Base-by-base conservation (phyloP, 75 land plant genomes). In the Sequoia sempervirens region DNA sequence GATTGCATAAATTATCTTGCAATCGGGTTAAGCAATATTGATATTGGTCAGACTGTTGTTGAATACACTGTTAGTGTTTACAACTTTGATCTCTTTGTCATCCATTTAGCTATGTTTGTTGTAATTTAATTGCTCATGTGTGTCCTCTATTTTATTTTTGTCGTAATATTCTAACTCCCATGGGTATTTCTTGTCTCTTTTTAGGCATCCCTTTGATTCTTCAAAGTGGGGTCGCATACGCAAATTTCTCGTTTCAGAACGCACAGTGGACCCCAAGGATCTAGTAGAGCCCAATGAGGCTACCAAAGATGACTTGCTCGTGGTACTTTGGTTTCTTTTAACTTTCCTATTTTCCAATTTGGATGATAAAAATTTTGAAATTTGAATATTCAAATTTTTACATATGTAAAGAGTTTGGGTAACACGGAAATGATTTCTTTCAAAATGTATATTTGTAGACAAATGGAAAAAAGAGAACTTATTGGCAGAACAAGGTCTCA, bases 151-250 rank as follows among this genome's bases (percentile, higher is more conserved):
- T 38, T 78, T 78, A n/a, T 26, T 26, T 78, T 11, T 78, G 13
- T 75, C 4, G 3, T 38, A 75, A 40, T 40, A 38, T 75, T 8
- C 79, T 75, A 75, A 75, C 41, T 17, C 5, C 41, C 8, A 43
- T 78, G 47, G 28, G 4, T 40, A n/a, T 78, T 45, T 78, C 47
- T 26, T 11, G 32, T 78, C 47, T 75, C 78, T 34, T 70, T 88
- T 28, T 69, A 97, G 98, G 89, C 99, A 97, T 75, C 99, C 99
- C 32, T 97, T 97, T 96, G 99, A 97, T 90, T 94, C 99, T 78
- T 86, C 91, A 43, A 97, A 97, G 88, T 97, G 99, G 99, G 94
- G 96, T 47, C 94, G 96, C 32, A 90, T 97, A 30, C 87, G 91
- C 78, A 85, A 85, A 52, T 93, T 93, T 72, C 92, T 97, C 14